Percentiles rank a stretch among this genome's conserved stretches.
phyloP scores from a whole-genome alignment of 1,284 basidiomycete genomes.

The Fomitopsis schrenkii region DNA sequence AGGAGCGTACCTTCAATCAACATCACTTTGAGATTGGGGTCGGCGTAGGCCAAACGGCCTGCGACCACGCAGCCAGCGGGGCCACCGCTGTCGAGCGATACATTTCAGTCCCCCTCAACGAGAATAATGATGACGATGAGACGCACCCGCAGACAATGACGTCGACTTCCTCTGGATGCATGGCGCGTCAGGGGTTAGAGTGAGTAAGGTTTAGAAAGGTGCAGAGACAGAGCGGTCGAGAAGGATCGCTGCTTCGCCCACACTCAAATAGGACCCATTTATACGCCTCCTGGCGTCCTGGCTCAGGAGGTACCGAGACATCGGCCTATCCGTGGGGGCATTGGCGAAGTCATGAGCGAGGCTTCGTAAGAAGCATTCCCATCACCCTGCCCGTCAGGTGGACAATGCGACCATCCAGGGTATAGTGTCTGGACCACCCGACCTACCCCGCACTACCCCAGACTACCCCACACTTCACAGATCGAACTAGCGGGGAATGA shows the following conservation, averaged over 20 bases:
- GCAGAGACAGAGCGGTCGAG: slow-evolving; percentile 13
- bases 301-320: background rate
- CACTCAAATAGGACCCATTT: slow-evolving; percentile 13
- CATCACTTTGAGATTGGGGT: slow-evolving; percentile 71
- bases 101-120: background rate
- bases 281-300: slow-evolving; percentile 12
- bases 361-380: slow-evolving; percentile 5
- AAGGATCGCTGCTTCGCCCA: slow-evolving; percentile 14
- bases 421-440: slow-evolving; percentile 1
- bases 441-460: slow-evolving; percentile 9
- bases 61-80: slow-evolving; percentile 68
- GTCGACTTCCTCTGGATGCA: slow-evolving; percentile 70
- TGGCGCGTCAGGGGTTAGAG: slow-evolving; percentile 26
- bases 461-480: slow-evolving; percentile 6
- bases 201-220: slow-evolving; percentile 16
- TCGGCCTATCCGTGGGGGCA: background rate
- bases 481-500: background rate
- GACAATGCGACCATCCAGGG: slow-evolving; percentile 2
- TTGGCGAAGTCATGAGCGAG: slow-evolving; percentile 7
- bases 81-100: slow-evolving; percentile 47
- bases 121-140: background rate
- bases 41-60: slow-evolving; percentile 65
- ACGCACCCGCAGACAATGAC: slow-evolving; percentile 55
- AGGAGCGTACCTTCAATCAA: slow-evolving; percentile 58
- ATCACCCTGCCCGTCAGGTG: slow-evolving; percentile 7